Conservation (phyloP, 345 rosid genomes). For the Euphorbia lathyris region DNA sequence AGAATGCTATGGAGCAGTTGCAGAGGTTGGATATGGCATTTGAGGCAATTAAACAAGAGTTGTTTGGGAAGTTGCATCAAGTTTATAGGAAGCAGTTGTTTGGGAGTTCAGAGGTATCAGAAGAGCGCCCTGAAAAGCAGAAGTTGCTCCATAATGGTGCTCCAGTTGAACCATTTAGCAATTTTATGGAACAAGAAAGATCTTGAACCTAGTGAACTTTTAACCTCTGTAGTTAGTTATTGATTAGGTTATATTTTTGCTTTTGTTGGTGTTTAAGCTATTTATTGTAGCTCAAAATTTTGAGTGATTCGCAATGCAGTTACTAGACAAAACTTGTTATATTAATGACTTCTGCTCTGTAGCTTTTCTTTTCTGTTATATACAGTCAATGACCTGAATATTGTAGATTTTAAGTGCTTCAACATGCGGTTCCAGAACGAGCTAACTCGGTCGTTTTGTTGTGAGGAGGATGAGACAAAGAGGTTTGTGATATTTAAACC, state of each 20-base stretch:
- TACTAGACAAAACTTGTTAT: not conserved
- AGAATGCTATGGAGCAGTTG: constrained; percentile 67
- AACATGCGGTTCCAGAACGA: not conserved
- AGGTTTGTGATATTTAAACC: not conserved
- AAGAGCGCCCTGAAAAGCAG: constrained; percentile 19
- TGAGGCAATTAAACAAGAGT: constrained; percentile 57
- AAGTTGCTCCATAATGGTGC: constrained; percentile 28
- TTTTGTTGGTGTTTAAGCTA: not conserved
- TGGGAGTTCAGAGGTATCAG: constrained; percentile 20
- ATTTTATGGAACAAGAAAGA: not conserved
- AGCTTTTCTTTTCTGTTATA: not conserved
- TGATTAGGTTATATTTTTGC: not conserved
- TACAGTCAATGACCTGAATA: not conserved
- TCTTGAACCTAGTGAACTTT: not conserved
- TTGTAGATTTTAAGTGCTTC: not conserved
- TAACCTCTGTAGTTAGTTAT: no score
- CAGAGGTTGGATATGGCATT: constrained; percentile 76
- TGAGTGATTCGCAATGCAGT: not conserved
- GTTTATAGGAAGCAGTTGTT: constrained; percentile 47
- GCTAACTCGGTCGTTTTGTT: not conserved
- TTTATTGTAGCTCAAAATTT: not conserved
- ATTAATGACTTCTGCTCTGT: not conserved
- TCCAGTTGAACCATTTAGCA: constrained; percentile 3
- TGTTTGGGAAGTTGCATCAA: constrained; percentile 41
- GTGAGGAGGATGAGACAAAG: not conserved